phyloP scores from a whole-genome alignment of 768 basidiomycete species.

The Aureoboletus auriporus region DNA sequence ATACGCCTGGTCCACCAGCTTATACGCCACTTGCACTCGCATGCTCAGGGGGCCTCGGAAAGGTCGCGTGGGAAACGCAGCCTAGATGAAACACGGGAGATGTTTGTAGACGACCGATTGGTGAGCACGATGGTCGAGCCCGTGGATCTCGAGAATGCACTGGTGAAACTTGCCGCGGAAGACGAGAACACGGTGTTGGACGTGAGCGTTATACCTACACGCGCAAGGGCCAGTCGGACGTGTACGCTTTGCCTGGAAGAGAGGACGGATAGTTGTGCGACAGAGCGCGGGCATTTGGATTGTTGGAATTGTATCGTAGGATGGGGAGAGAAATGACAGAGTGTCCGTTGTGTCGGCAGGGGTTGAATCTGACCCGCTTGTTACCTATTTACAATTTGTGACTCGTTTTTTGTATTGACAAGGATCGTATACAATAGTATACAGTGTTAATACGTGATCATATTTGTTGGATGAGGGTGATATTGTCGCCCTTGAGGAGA shows the following conservation, averaged over 20 bases:
- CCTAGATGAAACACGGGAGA: slow-evolving; percentile 31
- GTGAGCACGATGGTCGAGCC: slow-evolving; percentile 53
- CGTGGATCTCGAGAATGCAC: slow-evolving; percentile 49
- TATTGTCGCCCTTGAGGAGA: slow-evolving; percentile 95
- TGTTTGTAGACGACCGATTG: slow-evolving; percentile 56
- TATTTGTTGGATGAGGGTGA: slow-evolving; percentile 89
- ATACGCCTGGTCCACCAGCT: slow-evolving; percentile 64
- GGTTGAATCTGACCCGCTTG: slow-evolving; percentile 60
- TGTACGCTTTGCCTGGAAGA: slow-evolving; percentile 87
- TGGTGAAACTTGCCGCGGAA: slow-evolving; percentile 59
- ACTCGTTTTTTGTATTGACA: slow-evolving; percentile 15
- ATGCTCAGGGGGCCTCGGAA: slow-evolving; percentile 13
- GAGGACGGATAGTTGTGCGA: slow-evolving; percentile 74
- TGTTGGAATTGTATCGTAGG: slow-evolving; percentile 88
- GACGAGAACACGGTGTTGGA: slow-evolving; percentile 68
- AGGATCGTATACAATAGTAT: slow-evolving; percentile 13
- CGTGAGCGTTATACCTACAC: slow-evolving; percentile 49
- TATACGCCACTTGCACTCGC: slow-evolving; percentile 39
- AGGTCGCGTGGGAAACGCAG: slow-evolving; percentile 35
- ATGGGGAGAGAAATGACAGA: slow-evolving; percentile 88
- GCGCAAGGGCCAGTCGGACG: slow-evolving; percentile 53
- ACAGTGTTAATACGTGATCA: slow-evolving; percentile 19
- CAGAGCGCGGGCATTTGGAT: slow-evolving; percentile 87
- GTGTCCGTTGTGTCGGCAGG: slow-evolving; percentile 84
- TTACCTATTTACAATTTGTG: slow-evolving; percentile 84